Evolutionary conservation across 805 yeast species (phyloP), one percentile per base, ranked within the genome.

Genomic region (Pichia nakasei): DNA sequence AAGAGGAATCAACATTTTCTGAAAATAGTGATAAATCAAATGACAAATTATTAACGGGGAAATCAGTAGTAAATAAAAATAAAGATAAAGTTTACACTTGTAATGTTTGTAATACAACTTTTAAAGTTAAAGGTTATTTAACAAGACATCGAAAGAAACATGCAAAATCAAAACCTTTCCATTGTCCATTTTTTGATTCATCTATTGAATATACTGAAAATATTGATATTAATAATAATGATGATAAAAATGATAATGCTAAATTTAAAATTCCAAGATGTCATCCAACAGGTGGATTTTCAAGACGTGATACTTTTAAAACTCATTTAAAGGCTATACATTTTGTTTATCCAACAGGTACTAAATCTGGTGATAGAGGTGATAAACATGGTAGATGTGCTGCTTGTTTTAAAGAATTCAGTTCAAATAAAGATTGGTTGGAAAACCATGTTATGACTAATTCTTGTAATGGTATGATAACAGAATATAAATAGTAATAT

Each of bases 221-320:
- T 6, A 22, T 17, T 12, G 36, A 19, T 22, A 22, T 7, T 22
- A 9, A 22, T 22, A 22, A 22, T 22, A 22, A 22, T 22, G 9
- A 22, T 22, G 34, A 34, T 22, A 15, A 37, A 38, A 17, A 29
- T 32, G 15, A 27, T 22, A 26, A 26, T 15, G 12, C 9, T 24
- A 24, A 5, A 11, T 3, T 24, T 5, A 17, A 38, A 15, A 63
- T 63, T 2, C 55, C 66, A 41, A 66, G 68, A 48, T 76, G 82
- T 49, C 81, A 75, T 53, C 73, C 77, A 18, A 72, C 69, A 20
- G 82, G 81, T 7, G 78, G 78, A 4, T 76, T 76, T 52, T 73
- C 80, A 6, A 64, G 82, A 53, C 65, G 80, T 52, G 82, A 76
- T 54, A 75, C 82, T 7, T 74, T 72, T 56, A 74, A 75, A 52